Evolutionary conservation across 768 basidiomycete genomes (phyloP), one percentile per base, ranked within the genome.

Genomic region (Mycena albidolilacea): DNA sequence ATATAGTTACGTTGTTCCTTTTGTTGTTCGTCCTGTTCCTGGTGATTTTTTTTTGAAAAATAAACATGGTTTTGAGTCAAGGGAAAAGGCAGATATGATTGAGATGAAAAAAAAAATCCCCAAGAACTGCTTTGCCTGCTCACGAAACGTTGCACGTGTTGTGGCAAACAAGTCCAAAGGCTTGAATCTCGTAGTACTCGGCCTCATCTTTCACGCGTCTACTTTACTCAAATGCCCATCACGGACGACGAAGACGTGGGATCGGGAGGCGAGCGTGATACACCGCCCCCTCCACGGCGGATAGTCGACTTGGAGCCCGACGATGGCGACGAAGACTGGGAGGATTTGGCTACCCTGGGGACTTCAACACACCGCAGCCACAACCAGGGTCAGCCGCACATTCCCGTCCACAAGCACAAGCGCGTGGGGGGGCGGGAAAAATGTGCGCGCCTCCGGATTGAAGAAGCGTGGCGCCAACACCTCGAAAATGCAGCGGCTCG

Each of bases 311-410:
- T 30, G 30, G 30, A 30, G 30, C 30, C 4, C 30, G 30, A 4
- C 43, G 43, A 62, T 21, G 59, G 59, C 59, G 59, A 43, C 19
- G 59, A 60, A 5, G 10, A 44, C 14, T 44, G 43, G 60, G 46
- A 48, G 15, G 46, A 48, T 17, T 17, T 48, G 46, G 15, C 11
- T 7, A 48, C 12, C 30, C 21, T 62, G n/a, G 60, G 60, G 43
- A 44, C 60, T 44, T 62, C 43, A 43, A 62, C 60, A 9, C 60
- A 62, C 60, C 60, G 60, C 41, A 62, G 60, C 60, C 60, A 43
- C 60, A 62, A 62, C 43, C 41, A 3, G 30, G 60, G 21, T 11
- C 41, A 62, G 43, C 11, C 43, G 23, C 43, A 38, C 60, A 46
- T 12, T 19, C 43, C 43, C 30, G 30, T 44, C 60, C 41, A 44